Conservation (phyloP, 176 grass and related monocot genomes). For the Avena eriantha region DNA sequence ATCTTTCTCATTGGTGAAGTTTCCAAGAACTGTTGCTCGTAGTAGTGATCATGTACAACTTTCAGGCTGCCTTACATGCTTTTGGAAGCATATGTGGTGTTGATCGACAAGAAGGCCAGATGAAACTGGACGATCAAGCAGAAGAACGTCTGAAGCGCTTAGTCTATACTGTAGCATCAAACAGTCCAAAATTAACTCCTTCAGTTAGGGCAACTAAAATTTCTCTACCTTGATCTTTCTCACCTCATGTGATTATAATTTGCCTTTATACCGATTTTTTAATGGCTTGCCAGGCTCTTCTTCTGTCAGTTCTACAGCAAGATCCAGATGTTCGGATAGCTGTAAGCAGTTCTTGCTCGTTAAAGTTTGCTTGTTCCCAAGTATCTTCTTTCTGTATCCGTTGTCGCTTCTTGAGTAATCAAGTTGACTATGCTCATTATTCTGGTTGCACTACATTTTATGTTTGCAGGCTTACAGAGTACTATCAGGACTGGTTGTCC, state of each 20-base stretch:
- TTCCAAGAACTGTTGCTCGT: slow-evolving; percentile 10
- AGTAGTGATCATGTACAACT: slow-evolving; percentile 5
- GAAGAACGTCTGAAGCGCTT: slow-evolving; percentile 68
- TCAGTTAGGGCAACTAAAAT: slow-evolving; percentile 54
- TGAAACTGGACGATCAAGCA: slow-evolving; percentile 61
- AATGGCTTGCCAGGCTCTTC: slow-evolving; percentile 64
- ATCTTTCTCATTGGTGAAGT: background rate
- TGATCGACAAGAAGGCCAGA: slow-evolving; percentile 62
- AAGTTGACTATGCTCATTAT: slow-evolving; percentile 16
- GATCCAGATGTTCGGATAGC: slow-evolving; percentile 80
- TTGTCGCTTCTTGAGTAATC: background rate
- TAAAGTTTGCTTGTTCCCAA: slow-evolving; percentile 32
- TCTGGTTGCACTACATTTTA: slow-evolving; percentile 14
- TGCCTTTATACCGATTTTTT: slow-evolving; percentile 9
- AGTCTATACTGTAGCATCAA: slow-evolving; percentile 69
- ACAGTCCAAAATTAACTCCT: slow-evolving; percentile 79
- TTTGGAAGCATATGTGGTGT: slow-evolving; percentile 89
- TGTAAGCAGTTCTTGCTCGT: slow-evolving; percentile 60
- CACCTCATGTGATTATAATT: slow-evolving; percentile 11
- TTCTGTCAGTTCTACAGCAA: slow-evolving; percentile 78
- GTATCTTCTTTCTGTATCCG: slow-evolving; percentile 26
- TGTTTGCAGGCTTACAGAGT: slow-evolving; percentile 76
- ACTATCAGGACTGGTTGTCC: slow-evolving; percentile 63
- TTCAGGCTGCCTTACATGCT: slow-evolving; percentile 88
- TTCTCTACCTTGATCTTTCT: slow-evolving; percentile 39